Percentiles rank a stretch among this genome's conserved stretches.
Conservation (phyloP, 352 stramenopile genomes). For the Globisporangium echinulatum region DNA sequence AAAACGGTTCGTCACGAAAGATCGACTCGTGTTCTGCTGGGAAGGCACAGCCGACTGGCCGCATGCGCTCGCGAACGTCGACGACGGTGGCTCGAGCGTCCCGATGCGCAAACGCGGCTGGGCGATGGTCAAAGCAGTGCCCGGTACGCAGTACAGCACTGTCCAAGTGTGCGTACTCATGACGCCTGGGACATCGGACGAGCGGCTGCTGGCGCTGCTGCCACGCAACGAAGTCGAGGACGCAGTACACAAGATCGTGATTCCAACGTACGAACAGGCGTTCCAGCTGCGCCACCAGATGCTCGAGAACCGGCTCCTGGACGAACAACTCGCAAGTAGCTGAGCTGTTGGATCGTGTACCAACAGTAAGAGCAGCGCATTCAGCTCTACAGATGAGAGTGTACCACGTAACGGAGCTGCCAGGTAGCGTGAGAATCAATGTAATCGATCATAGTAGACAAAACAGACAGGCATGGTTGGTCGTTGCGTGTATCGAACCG, state of each 20-base stretch:
- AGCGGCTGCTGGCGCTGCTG: neutral
- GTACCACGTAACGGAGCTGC: too few species aligned
- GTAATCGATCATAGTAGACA: too few species aligned
- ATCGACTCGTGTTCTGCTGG: slow-evolving; percentile 8
- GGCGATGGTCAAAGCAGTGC: slow-evolving; percentile 6
- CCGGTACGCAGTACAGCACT: slow-evolving; percentile 1
- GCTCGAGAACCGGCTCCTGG: slow-evolving; percentile 14
- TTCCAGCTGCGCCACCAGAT: slow-evolving; percentile 9
- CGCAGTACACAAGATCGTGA: neutral
- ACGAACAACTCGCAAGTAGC: neutral
- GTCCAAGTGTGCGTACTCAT: slow-evolving; percentile 7
- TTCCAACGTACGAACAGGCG: slow-evolving; percentile 6
- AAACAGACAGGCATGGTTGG: too few species aligned
- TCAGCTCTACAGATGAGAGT: neutral
- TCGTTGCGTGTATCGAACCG: too few species aligned
- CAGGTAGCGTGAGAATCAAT: too few species aligned
- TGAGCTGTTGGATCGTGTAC: neutral
- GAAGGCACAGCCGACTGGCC: slow-evolving; percentile 7
- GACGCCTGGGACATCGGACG: slow-evolving; percentile 2
- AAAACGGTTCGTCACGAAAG: slow-evolving; percentile 8
- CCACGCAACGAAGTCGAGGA: slow-evolving; percentile 1
- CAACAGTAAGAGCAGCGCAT: neutral
- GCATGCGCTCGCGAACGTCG: neutral
- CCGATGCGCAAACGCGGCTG: slow-evolving; percentile 5
- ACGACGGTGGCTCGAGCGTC: neutral